Percentiles rank a stretch among this genome's conserved stretches.
phyloP scores from a whole-genome alignment of 768 basidiomycete species.

The Butyriboletus loyo region DNA sequence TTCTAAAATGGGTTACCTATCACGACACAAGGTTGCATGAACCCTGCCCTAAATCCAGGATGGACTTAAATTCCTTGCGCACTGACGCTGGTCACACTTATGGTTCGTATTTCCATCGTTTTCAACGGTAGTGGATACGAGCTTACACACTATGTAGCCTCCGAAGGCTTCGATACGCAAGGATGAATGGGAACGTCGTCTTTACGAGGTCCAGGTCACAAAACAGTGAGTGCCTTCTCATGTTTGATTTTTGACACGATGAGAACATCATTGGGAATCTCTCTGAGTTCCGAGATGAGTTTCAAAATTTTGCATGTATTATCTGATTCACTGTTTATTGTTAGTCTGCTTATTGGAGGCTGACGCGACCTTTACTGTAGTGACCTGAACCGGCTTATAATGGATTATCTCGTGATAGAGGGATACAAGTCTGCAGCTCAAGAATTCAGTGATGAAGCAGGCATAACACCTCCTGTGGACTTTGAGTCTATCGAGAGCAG shows the following conservation, averaged over 20 bases:
- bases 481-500: constrained; percentile 91
- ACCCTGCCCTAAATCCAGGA: constrained; percentile 39
- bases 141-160: constrained; percentile 30
- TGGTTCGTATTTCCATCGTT: constrained; percentile 27
- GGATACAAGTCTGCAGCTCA: constrained; percentile 96
- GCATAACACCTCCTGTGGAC: constrained; percentile 72
- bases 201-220: constrained; percentile 78
- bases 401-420: constrained; percentile 97
- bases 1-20: constrained; percentile 6
- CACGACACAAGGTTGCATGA: neutral
- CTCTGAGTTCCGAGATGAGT: constrained; percentile 82
- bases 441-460: constrained; percentile 89
- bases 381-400: constrained; percentile 90
- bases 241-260: constrained; percentile 41
- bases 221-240: constrained; percentile 72
- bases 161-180: constrained; percentile 62
- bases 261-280: constrained; percentile 96
- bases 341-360: constrained; percentile 9
- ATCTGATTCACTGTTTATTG: constrained; percentile 58
- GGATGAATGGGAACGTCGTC: constrained; percentile 83
- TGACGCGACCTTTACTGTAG: constrained; percentile 43
- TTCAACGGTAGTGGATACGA: neutral
- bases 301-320: constrained; percentile 78
- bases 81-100: constrained; percentile 20
- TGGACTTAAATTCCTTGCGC: constrained; percentile 32